Conservation (phyloP, 768 basidiomycete species). For the Terana coerulea region DNA sequence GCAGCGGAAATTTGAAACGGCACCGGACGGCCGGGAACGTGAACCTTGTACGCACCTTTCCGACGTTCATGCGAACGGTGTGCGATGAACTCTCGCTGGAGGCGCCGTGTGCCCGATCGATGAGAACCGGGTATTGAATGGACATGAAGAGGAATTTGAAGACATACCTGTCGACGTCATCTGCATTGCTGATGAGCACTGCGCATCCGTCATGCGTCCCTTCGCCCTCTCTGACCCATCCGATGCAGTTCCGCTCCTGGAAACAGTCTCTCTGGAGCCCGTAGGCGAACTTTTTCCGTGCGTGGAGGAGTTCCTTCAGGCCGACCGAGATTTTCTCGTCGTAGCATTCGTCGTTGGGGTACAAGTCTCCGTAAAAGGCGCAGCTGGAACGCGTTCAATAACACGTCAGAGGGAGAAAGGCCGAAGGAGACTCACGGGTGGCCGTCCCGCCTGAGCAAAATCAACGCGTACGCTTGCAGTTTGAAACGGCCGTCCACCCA, state of each 20-base stretch:
- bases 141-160: background rate
- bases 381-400: slow-evolving; percentile 43
- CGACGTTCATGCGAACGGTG: slow-evolving; percentile 64
- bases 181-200: slow-evolving; percentile 62
- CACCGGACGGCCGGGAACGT: slow-evolving; percentile 27
- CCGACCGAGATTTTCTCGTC: slow-evolving; percentile 47
- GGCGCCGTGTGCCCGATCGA: background rate
- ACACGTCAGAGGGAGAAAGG: background rate
- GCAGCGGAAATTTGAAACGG: slow-evolving; percentile 22
- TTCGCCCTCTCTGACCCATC: slow-evolving; percentile 70
- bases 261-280: slow-evolving; percentile 63
- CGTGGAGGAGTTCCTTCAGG: slow-evolving; percentile 52
- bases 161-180: slow-evolving; percentile 9
- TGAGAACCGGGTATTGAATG: background rate
- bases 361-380: slow-evolving; percentile 85
- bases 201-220: slow-evolving; percentile 54
- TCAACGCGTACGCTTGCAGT: slow-evolving; percentile 77
- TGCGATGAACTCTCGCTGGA: slow-evolving; percentile 32
- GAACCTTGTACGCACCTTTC: slow-evolving; percentile 39
- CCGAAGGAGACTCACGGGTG: slow-evolving; percentile 56
- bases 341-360: slow-evolving; percentile 67
- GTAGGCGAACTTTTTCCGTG: slow-evolving; percentile 65
- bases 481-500: slow-evolving; percentile 78
- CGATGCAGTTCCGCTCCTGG: slow-evolving; percentile 59
- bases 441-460: slow-evolving; percentile 65